Percentiles rank a stretch among this genome's conserved stretches.
phyloP scores from a whole-genome alignment of 495 filamentous ascomycete species.

The Neurospora tetrasperma region DNA sequence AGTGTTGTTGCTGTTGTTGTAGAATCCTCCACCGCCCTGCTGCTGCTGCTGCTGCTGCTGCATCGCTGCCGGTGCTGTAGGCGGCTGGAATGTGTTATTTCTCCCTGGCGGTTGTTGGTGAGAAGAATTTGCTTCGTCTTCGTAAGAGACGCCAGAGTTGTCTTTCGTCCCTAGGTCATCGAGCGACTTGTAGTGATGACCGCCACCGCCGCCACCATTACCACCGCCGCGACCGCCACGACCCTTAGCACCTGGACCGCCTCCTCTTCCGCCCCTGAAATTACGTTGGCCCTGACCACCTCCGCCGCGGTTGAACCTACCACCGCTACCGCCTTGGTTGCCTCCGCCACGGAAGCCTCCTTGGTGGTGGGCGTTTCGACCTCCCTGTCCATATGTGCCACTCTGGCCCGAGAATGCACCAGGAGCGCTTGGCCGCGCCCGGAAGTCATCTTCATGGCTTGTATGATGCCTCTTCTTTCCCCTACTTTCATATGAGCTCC shows the following conservation, averaged over 20 bases:
- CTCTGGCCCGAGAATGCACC: background rate
- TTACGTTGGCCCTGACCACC: constrained; percentile 18
- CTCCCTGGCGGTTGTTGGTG: background rate
- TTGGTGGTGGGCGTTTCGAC: background rate
- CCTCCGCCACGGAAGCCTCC: background rate
- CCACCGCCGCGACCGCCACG: constrained; percentile 24
- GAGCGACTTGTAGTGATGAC: constrained; percentile 26
- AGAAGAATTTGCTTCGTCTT: constrained; percentile 18
- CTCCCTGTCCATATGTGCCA: background rate
- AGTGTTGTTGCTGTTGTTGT: constrained; percentile 6
- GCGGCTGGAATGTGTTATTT: constrained; percentile 9
- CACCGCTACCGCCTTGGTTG: background rate
- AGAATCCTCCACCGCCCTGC: constrained; percentile 4
- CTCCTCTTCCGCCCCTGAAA: constrained; percentile 21
- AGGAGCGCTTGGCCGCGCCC: constrained; percentile 11
- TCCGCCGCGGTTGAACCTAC: constrained; percentile 8
- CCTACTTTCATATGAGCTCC: constrained; percentile 50
- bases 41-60: constrained; percentile 6
- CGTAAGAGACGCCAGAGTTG: constrained; percentile 31
- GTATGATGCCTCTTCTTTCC: constrained; percentile 45
- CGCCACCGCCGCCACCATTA: constrained; percentile 16
- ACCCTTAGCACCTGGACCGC: constrained; percentile 4
- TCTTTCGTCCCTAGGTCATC: constrained; percentile 35
- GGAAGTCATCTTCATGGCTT: constrained; percentile 39
- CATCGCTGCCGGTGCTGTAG: constrained; percentile 11